Evolutionary conservation across 371 early-diverging fungal genomes (phyloP).

Genomic region (Parasitella parasitica): DNA sequence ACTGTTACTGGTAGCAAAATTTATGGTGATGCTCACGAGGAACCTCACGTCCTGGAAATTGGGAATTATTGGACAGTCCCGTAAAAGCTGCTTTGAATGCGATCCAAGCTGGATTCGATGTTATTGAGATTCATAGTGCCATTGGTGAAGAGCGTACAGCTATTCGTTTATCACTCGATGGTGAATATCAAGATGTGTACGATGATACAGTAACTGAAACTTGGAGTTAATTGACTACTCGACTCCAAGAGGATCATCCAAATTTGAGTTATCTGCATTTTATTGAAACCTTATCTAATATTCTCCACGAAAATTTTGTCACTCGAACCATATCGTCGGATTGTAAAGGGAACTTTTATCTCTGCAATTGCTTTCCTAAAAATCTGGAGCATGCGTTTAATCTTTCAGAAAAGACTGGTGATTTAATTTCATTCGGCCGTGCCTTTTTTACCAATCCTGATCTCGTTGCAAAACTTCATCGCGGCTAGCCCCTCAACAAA

Average conservation of each 20-base stretch:
- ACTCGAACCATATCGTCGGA: constrained; percentile 18
- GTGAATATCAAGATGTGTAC: constrained; percentile 21
- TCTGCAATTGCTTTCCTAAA: constrained; percentile 29
- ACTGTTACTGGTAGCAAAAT: background rate
- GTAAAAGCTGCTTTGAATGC: constrained; percentile 41
- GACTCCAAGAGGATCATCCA: constrained; percentile 22
- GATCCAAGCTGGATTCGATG: constrained; percentile 59
- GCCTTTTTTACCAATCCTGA: constrained; percentile 28
- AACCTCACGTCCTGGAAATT: constrained; percentile 50
- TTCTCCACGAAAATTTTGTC: background rate
- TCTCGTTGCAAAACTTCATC: constrained; percentile 16
- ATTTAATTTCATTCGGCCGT: constrained; percentile 19
- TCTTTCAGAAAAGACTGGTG: constrained; percentile 5
- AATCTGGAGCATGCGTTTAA: constrained; percentile 11
- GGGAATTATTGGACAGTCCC: constrained; percentile 60
- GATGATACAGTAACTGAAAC: constrained; percentile 32
- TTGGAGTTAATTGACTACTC: constrained; percentile 21
- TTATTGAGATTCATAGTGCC: constrained; percentile 69
- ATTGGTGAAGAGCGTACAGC: constrained; percentile 24
- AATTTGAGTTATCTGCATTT: constrained; percentile 34
- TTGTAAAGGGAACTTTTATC: constrained; percentile 33
- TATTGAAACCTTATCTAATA: constrained; percentile 22
- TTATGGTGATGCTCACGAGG: background rate
- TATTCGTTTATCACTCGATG: constrained; percentile 23
- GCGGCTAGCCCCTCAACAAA: constrained; percentile 6